These are phyloP conservation scores for Tremellales sp. DNA, from an alignment of 1,284 basidiomycete species.

Conservation along the genomic window DNA sequence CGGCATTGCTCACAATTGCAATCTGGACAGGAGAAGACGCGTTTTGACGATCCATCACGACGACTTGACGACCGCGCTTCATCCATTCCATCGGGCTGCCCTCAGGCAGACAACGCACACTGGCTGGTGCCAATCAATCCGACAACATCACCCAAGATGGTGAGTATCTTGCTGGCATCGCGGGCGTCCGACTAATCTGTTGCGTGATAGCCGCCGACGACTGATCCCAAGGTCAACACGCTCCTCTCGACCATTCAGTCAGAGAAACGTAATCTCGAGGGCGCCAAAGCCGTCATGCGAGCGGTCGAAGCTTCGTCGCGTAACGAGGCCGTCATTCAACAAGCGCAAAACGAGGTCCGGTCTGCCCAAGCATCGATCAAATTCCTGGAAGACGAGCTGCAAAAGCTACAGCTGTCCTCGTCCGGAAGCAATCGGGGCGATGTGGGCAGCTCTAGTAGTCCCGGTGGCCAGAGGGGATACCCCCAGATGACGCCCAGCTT, in stretches of 20 bases:
- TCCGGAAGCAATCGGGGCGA: too few relatives aligned
- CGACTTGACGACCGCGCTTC: too few relatives aligned
- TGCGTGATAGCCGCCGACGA: slow-evolving; percentile 23
- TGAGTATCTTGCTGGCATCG: too few relatives aligned
- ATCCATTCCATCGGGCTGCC: too few relatives aligned
- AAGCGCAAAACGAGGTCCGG: slow-evolving; percentile 49
- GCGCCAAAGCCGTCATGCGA: slow-evolving; percentile 48
- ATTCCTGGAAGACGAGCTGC: slow-evolving; percentile 47
- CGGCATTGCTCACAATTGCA: too few relatives aligned
- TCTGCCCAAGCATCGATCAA: slow-evolving; percentile 45
- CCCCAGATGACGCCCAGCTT: background rate
- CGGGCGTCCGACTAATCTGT: too few relatives aligned
- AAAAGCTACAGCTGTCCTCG: slow-evolving; percentile 37
- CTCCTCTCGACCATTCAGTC: slow-evolving; percentile 44
- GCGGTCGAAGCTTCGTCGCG: slow-evolving; percentile 46
- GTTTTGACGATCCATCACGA: too few relatives aligned
- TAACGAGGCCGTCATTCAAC: slow-evolving; percentile 49
- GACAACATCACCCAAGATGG: background rate
- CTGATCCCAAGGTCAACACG: slow-evolving; percentile 40
- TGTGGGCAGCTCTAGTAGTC: slow-evolving; percentile 11
- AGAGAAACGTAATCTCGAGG: slow-evolving; percentile 47
- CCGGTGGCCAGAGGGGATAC: slow-evolving; percentile 14
- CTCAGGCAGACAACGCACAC: background rate
- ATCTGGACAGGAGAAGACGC: too few relatives aligned
- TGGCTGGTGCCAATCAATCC: background rate